Percentiles rank a stretch among this genome's conserved stretches.
phyloP scores from a whole-genome alignment of 768 basidiomycete species.

The Mycena haematopus region DNA sequence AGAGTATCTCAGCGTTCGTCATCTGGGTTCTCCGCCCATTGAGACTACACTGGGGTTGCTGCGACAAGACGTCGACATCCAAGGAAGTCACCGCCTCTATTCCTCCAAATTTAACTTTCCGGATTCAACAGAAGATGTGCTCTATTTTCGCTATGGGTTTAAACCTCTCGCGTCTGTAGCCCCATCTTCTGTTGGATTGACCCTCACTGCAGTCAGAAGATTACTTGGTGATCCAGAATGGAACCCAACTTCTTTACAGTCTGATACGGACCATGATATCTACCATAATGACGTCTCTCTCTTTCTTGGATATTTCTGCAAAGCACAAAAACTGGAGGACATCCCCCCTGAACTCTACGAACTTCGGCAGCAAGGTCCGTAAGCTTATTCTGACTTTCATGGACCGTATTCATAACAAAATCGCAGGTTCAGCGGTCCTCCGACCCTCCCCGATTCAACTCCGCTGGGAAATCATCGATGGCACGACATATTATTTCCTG shows the following conservation, averaged over 20 bases:
- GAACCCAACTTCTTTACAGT: neutral
- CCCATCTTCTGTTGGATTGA: neutral
- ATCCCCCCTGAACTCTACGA: constrained; percentile 12
- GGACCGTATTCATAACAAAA: no score
- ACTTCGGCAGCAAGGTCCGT: constrained; percentile 15
- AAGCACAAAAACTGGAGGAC: constrained; percentile 2
- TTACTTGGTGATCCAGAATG: constrained; percentile 9
- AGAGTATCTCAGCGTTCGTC: no score
- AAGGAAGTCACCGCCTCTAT: neutral
- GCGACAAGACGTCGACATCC: neutral
- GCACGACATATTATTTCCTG: constrained; percentile 7
- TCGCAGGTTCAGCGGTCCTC: constrained; percentile 1
- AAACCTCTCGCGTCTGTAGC: neutral
- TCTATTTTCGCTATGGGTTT: constrained; percentile 14
- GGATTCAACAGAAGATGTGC: neutral
- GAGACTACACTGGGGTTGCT: no score
- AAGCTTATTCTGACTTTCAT: neutral
- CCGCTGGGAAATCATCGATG: constrained; percentile 7
- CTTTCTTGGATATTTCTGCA: neutral
- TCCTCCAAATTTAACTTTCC: neutral
- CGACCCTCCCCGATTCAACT: constrained; percentile 16
- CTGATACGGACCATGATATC: neutral
- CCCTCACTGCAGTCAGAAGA: neutral
- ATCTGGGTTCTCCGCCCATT: neutral
- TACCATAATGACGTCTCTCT: neutral